Conservation (phyloP, 805 yeast species). For the Hanseniaspora lachancei region DNA sequence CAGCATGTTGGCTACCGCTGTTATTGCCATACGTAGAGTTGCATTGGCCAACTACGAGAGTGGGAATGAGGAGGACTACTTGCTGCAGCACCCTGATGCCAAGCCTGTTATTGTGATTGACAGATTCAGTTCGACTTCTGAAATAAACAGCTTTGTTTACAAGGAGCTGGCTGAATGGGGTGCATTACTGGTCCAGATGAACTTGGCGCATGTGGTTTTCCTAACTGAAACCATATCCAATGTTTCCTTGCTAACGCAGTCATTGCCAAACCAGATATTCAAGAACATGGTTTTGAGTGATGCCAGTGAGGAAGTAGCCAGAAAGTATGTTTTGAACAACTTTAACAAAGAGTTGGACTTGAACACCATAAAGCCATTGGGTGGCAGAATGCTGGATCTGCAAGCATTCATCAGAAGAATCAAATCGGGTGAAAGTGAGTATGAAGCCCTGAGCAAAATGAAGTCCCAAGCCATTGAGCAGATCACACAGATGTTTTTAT, state of each 20-base stretch:
- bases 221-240: slow-evolving; percentile 78
- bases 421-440: slow-evolving; percentile 73
- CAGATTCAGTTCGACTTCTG: slow-evolving; percentile 50
- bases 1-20: slow-evolving; percentile 60
- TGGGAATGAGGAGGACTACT: slow-evolving; percentile 62
- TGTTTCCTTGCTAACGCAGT: slow-evolving; percentile 48
- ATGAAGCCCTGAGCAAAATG: slow-evolving; percentile 66
- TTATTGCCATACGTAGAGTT: slow-evolving; percentile 60
- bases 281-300: slow-evolving; percentile 63
- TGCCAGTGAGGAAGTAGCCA: slow-evolving; percentile 61
- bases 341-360: slow-evolving; percentile 27
- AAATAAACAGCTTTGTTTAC: slow-evolving; percentile 52
- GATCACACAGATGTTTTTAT: slow-evolving; percentile 62
- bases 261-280: slow-evolving; percentile 80
- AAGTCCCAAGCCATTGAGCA: slow-evolving; percentile 77
- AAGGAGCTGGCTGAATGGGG: slow-evolving; percentile 82
- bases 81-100: slow-evolving; percentile 72
- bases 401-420: slow-evolving; percentile 83
- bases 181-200: slow-evolving; percentile 56
- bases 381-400: slow-evolving; percentile 89
- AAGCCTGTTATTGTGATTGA: slow-evolving; percentile 80
- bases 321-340: slow-evolving; percentile 51
- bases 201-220: slow-evolving; percentile 79
- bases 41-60: slow-evolving; percentile 36
- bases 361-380: slow-evolving; percentile 54